Base-by-base conservation (phyloP, 2,329 filamentous ascomycete genomes). In the Trichoderma sp. region DNA sequence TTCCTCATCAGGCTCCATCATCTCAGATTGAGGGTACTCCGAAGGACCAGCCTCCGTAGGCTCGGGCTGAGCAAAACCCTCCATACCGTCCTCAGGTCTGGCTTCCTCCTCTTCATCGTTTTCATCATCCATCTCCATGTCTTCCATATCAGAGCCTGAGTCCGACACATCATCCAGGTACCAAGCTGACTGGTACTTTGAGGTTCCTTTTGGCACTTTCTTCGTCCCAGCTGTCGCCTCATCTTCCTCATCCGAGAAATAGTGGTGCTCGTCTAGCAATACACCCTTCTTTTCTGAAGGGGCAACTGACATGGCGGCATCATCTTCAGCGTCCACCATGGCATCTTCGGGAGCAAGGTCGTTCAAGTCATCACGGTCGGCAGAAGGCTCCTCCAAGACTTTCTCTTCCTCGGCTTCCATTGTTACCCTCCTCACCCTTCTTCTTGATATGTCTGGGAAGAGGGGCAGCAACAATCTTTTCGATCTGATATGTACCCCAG, bases 101-200 rank as follows among this genome's bases (percentile, higher is more conserved):
- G 87, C 85, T 42, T 82, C 75, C 70, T 67, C 64, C 35, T 82
- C 75, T 70, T 81, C 80, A 89, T 45, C 42, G 9, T 82, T 75
- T 70, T 81, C 80, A 56, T 92, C 90, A 58, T 83, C 76, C 80
- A 84, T 83, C 35, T 89, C 86, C 19, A 83, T 79, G 70, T 90
- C 89, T 57, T 92, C 92, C 71, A 93, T 83, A 73, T 98, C 94
- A 0, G 94, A 97, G 50, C 91, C 94, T 0, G 92, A 95, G 76
- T 87, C 92, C 0, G 92, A 96, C 25, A 93, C 85, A 69, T 94
- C 90, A 66, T 88, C 87, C 39, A 99, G 81, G 76, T 92, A 97
- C 95, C 95, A 99, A 10, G 94, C 94, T 25, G 94, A 87, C 80
- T 99, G 95, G 79, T 97, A 98, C 67, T 90, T 88, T 45, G 95